Conservation (phyloP, 495 filamentous ascomycete genomes). For the Neurospora pannonica region DNA sequence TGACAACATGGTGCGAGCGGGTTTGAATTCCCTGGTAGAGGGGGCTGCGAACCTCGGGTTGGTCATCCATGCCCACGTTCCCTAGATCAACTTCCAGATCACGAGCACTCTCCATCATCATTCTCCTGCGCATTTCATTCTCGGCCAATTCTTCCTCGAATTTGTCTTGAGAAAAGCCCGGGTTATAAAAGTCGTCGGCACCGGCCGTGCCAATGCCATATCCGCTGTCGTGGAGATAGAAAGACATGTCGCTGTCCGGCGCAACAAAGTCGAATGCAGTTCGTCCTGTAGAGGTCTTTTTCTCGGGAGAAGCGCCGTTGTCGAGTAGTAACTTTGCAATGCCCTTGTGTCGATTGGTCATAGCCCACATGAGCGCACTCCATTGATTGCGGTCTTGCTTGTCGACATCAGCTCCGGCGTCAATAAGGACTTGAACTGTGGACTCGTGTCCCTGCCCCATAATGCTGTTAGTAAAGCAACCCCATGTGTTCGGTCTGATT, state of each 20-base stretch:
- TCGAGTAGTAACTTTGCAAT: slow-evolving; percentile 89
- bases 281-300: slow-evolving; percentile 85
- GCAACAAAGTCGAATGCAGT: slow-evolving; percentile 96
- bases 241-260: slow-evolving; percentile 91
- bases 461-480: slow-evolving; percentile 8
- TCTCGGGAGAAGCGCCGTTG: slow-evolving; percentile 87
- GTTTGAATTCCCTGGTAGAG: background rate
- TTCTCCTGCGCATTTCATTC: slow-evolving; percentile 86
- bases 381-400: slow-evolving; percentile 92
- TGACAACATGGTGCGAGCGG: background rate
- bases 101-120: slow-evolving; percentile 99
- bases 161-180: slow-evolving; percentile 80
- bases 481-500: slow-evolving; percentile 4
- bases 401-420: slow-evolving; percentile 84
- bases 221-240: slow-evolving; percentile 86
- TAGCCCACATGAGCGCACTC: slow-evolving; percentile 99
- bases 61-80: slow-evolving; percentile 91
- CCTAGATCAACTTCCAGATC: slow-evolving; percentile 96
- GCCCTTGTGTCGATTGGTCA: slow-evolving; percentile 94
- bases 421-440: slow-evolving; percentile 74
- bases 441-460: slow-evolving; percentile 70
- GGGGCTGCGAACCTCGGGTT: slow-evolving; percentile 63
- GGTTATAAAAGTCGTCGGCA: slow-evolving; percentile 96
- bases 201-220: slow-evolving; percentile 80
- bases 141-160: slow-evolving; percentile 98